Base-by-base conservation (phyloP, 257 asterid genomes). In the Ocimum tenuiflorum region DNA sequence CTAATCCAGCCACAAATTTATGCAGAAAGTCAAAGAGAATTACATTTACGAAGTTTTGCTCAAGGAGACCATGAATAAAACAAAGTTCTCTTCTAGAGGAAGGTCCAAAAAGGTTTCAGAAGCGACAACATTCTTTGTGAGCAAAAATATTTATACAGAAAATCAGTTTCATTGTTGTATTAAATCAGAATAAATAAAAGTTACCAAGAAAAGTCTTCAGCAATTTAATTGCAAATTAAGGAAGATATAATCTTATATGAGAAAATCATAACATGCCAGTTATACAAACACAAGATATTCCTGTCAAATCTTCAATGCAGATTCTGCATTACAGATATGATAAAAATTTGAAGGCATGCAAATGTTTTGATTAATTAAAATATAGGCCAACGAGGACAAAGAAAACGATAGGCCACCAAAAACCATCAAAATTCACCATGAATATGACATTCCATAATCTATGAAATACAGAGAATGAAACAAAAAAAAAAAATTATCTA, bases 351-450 rank as follows among this genome's bases (percentile, higher is more conserved):
- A 74, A 75, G 82, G 71, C 76, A 75, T 69, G 74, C 76, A 71
- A 68, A 81, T 65, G 77, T 57, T 67, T 59, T 17, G n/a, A 54
- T 29, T 67, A 63, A 74, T 31, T 65, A 19, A 74, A 81, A 71
- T 71, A 61, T 65, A 72, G 65, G 70, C 46, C 79, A 69, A 53
- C 69, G 63, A 64, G 60, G 80, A 69, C 63, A 61, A 31, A 49
- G 88, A 82, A 63, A 89, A 75, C 10, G 88, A 80, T 77, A 65
- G 79, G 75, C 81, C 78, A 85, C 88, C 91, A 67, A 53, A 76
- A 76, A 66, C 13, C 43, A 73, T 72, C 67, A 69, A 79, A 71
- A 58, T 72, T 59, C 31, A 74, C 56, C 73, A 77, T 58, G 81
- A 85, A 73, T 57, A 74, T 53, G 78, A 76, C 83, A 75, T 70